Base-by-base conservation (phyloP, 768 basidiomycete genomes). In the Auricularia heimuer region DNA sequence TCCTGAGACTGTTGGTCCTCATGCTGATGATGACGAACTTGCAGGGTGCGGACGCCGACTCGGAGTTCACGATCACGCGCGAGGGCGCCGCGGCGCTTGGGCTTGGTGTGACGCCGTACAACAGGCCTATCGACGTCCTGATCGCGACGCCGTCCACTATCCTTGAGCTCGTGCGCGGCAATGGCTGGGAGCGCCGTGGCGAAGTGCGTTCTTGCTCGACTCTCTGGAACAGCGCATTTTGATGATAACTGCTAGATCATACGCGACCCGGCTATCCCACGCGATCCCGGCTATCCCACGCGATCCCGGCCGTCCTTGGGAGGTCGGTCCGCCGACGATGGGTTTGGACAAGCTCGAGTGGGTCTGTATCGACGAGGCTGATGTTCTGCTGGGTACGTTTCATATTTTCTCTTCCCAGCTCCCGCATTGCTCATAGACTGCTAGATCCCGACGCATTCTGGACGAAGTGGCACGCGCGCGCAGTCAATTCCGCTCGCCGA, bases 321-420 rank as follows among this genome's bases (percentile, higher is more conserved):
- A 74, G 79, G 80, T 69, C 69, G 70, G 75, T 66, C 24, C 80
- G 58, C 80, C 84, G 4, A 80, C 86, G 70, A 81, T 91, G 75
- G 81, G 85, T 2, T 74, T 93, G 34, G 81, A 80, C 62, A 81
- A 84, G 62, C 77, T 95, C 1, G 92, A 96, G 70, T 96, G 92
- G 92, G 87, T 96, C 6, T 80, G 95, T 3, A 78, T 96, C 1
- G 94, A 97, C 67, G 94, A 96, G 71, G 94, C 94, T 0, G 94
- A 96, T 72, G 84, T 97, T 61, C 77, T 95, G 12, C 88, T 96
- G 62, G 92, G 94, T 91, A 68, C 62, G 82, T 6, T 8, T 42
- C 12, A 36, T 36, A 58, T 54, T 58, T 36, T 61, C 14, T 62
- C 42, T 34, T n/a, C 35, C 47, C 45, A 47, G 29, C 29, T 29